These are phyloP conservation scores for Termitomyces sp. DNA, from an alignment of 1,284 basidiomycete species.

Conservation along the genomic window DNA sequence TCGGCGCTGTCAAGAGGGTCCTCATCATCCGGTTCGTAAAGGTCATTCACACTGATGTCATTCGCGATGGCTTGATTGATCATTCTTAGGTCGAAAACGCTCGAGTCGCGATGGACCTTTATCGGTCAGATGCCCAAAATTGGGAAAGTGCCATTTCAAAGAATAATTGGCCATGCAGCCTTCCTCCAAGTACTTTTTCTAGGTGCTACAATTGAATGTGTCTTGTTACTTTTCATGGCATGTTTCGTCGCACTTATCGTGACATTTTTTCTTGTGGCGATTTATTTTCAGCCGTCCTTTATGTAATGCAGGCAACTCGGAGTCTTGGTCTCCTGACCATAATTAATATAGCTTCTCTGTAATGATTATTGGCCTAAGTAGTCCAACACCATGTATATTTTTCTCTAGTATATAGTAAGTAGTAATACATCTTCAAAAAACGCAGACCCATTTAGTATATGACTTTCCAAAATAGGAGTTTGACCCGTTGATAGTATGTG, in stretches of 20 bases:
- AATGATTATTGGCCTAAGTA: constrained; percentile 8
- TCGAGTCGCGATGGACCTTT: constrained; percentile 69
- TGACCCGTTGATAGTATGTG: neutral
- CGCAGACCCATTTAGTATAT: neutral
- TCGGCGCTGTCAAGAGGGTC: constrained; percentile 64
- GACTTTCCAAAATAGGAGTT: neutral
- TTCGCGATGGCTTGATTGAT: constrained; percentile 11
- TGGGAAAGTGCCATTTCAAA: constrained; percentile 62
- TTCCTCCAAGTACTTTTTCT: constrained; percentile 74
- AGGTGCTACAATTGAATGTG: constrained; percentile 60
- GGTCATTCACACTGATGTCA: constrained; percentile 3
- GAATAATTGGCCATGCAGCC: constrained; percentile 67
- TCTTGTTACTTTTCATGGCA: neutral
- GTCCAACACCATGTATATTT: constrained; percentile 7
- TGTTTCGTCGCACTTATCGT: neutral
- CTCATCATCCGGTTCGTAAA: constrained; percentile 60
- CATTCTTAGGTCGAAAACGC: constrained; percentile 65
- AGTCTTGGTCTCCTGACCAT: neutral
- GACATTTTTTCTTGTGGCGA: neutral
- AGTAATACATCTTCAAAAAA: neutral
- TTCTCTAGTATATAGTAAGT: constrained; percentile 10
- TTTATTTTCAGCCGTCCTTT: neutral
- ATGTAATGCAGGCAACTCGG: neutral
- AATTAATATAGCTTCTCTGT: constrained; percentile 2
- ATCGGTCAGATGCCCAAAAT: constrained; percentile 58